phyloP scores from a whole-genome alignment of 345 rosid genomes.

The Eucalyptus microcorys region DNA sequence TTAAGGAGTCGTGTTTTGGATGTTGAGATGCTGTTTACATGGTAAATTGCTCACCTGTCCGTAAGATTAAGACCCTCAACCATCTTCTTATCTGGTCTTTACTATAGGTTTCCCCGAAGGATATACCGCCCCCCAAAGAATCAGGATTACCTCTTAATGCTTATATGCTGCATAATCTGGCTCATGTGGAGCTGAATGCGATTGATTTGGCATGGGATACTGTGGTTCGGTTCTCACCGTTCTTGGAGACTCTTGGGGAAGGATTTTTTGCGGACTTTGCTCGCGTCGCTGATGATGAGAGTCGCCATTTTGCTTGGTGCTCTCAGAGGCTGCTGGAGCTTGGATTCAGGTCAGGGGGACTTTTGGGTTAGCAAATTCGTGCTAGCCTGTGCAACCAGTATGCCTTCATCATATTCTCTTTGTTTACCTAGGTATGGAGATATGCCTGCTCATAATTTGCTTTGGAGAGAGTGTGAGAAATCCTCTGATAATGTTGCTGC shows the following conservation, averaged over 20 bases:
- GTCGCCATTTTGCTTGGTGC: conserved; percentile 93
- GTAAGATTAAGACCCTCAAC: not conserved
- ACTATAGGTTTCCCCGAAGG: conserved; percentile 59
- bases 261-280: conserved; percentile 87
- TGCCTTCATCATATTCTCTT: not conserved
- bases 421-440: conserved; percentile 60
- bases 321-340: conserved; percentile 83
- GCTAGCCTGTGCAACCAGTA: not conserved
- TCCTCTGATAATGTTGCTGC: conserved; percentile 77
- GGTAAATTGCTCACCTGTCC: not conserved
- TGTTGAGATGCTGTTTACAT: not conserved
- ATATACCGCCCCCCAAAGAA: conserved; percentile 60
- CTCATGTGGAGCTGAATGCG: conserved; percentile 94
- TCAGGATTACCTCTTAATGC: conserved; percentile 87
- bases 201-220: conserved; percentile 99
- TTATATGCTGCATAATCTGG: conserved; percentile 83
- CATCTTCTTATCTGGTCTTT: not conserved
- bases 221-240: conserved; percentile 81
- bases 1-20: not conserved
- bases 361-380: not conserved
- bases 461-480: conserved; percentile 85
- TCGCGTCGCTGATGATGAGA: conserved; percentile 95
- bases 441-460: conserved; percentile 87
- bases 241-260: conserved; percentile 39
- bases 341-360: conserved; percentile 60